Evolutionary conservation across 2,329 filamentous ascomycete species (phyloP).

Genomic region (Shiraia bambusicola): DNA sequence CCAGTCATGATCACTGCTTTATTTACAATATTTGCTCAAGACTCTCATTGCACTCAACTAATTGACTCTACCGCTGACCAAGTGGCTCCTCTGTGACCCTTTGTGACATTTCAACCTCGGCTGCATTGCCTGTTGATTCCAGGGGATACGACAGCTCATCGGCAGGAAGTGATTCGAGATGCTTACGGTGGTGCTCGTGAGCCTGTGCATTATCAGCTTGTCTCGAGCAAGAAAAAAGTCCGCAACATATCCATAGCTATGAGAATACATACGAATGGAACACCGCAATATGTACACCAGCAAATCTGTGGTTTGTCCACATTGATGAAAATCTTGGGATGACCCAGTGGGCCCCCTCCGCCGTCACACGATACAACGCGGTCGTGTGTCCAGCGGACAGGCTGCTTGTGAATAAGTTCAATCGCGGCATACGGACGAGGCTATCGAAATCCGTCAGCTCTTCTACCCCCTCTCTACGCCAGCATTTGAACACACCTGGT

Average conservation of each 20-base stretch:
- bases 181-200: constrained; percentile 81
- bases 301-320: constrained; percentile 94
- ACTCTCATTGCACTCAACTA: neutral
- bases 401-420: constrained; percentile 92
- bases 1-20: neutral
- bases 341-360: constrained; percentile 84
- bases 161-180: constrained; percentile 77
- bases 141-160: constrained; percentile 82
- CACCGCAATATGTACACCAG: constrained; percentile 87
- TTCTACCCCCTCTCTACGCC: no score
- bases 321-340: constrained; percentile 96
- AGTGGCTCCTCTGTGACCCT: constrained; percentile 60
- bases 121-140: constrained; percentile 59
- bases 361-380: constrained; percentile 85
- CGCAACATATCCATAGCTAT: neutral
- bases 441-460: constrained; percentile 52
- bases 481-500: constrained; percentile 67
- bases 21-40: neutral
- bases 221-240: neutral
- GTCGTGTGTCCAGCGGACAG: constrained; percentile 86
- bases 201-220: constrained; percentile 59
- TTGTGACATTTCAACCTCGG: constrained; percentile 60
- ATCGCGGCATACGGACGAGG: constrained; percentile 88
- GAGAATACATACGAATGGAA: constrained; percentile 77
- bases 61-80: constrained; percentile 57